Conservation (phyloP, 192 early-diverging fungal genomes). For the Tieghemiomyces parasiticus region DNA sequence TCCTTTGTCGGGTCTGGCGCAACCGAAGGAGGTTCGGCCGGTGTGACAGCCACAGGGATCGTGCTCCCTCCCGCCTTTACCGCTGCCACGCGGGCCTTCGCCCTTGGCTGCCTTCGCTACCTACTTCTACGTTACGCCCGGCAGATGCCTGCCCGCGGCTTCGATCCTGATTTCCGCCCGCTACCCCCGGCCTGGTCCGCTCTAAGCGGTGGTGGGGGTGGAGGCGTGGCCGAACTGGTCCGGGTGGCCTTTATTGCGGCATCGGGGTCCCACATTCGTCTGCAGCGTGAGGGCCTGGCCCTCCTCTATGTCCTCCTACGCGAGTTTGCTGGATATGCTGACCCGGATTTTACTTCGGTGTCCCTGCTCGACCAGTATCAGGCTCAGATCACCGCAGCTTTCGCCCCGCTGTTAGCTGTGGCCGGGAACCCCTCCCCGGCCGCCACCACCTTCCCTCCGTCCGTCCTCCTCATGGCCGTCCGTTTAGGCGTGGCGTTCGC, state of each 20-base stretch:
- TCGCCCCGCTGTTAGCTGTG: slow-evolving; percentile 50
- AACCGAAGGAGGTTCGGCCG: too few relatives aligned
- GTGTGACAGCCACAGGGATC: too few relatives aligned
- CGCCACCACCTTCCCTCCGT: slow-evolving; percentile 33
- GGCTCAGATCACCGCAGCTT: slow-evolving; percentile 82
- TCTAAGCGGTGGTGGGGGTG: slow-evolving; percentile 24
- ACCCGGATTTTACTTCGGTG: slow-evolving; percentile 79
- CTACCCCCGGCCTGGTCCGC: slow-evolving; percentile 14
- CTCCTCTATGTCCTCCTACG: slow-evolving; percentile 67
- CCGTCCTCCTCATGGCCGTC: slow-evolving; percentile 60
- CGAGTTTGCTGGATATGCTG: slow-evolving; percentile 54
- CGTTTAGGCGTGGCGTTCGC: slow-evolving; percentile 70
- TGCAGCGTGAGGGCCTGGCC: slow-evolving; percentile 63
- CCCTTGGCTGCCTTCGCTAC: not conserved
- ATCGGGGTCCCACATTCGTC: slow-evolving; percentile 50
- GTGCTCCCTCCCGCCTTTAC: not conserved
- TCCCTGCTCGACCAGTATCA: slow-evolving; percentile 82
- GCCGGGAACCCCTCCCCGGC: not conserved
- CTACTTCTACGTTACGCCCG: not conserved
- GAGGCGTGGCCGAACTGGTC: slow-evolving; percentile 63
- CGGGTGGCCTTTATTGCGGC: slow-evolving; percentile 83
- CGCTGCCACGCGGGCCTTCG: not conserved
- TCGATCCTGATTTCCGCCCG: not conserved
- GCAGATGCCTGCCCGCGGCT: not conserved
- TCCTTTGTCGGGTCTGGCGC: not conserved